Base-by-base conservation (phyloP, 108 stramenopile species). In the Cyclotella cryptica region DNA sequence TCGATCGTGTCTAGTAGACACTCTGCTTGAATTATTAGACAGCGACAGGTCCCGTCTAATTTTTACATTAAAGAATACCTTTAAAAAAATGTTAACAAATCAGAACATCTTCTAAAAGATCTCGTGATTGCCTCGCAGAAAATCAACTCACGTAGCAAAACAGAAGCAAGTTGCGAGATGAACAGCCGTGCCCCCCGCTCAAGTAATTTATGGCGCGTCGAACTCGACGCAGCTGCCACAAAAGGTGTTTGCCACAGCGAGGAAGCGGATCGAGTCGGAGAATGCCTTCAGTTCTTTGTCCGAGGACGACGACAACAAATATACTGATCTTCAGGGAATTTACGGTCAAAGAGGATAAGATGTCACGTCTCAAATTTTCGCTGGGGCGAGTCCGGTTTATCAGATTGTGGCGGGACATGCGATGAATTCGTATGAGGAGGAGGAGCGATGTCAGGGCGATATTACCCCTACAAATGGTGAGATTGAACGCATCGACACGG, bases 231-330 rank as follows among this genome's bases (percentile, higher is more conserved):
- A 24, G 11, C 49, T 39, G 7, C 49, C 51, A 18, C 28, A 52
- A 1, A 68, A 53, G 18, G 7, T 43, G 1, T 52, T 68, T 3
- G 30, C 27, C 26, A 52, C 39, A 19, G 52, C 69, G 45, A 17
- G 61, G 47, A 40, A 58, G 66, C 59, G 68, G 15, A 63, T 69
- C 49, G 53, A 72, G 27, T 72, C 71, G 14, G 71, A 72, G 29
- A 72, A 59, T 49, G 71, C 71, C 12, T 72, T 72, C 29, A 72
- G 71, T 52, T 72, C 71, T 18, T 59, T 42, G 7, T 72, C 71
- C 3, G 71, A 72, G 15, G 71, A 72, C 22, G 62, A 66, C 29
- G 51, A 49, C 22, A 52, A 66, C 29, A 54, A 59, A 9, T 26
- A 64, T 30, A 53, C 45, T 1, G 63, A 74, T 42, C 26, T 61